phyloP scores from a whole-genome alignment of 495 filamentous ascomycete species.

The Hypoxylon perforatum region DNA sequence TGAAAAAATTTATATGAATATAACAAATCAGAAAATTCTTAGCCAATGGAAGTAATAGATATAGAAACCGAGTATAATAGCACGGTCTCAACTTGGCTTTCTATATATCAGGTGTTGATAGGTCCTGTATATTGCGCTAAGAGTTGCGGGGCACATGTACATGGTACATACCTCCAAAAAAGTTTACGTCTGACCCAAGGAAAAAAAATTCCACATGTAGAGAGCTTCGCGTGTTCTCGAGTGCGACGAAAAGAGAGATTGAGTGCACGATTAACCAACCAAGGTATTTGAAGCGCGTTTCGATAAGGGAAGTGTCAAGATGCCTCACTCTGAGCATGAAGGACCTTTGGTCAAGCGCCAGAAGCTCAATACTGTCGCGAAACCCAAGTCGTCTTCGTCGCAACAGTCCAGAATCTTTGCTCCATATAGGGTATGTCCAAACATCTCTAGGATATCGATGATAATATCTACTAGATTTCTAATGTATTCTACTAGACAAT shows the following conservation, averaged over 20 bases:
- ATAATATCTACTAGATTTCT: conserved; percentile 3
- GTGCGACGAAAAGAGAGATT: conserved; percentile 8
- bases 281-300: background rate
- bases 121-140: background rate
- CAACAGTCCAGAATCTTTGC: conserved; percentile 83
- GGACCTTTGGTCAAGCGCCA: conserved; percentile 73
- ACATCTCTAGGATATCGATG: background rate
- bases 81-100: no score
- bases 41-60: no score
- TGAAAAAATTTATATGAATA: no score
- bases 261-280: background rate
- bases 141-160: conserved; percentile 17
- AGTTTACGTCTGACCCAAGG: conserved; percentile 22
- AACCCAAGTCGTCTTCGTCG: conserved; percentile 45
- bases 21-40: no score
- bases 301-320: conserved; percentile 23
- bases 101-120: no score
- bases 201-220: conserved; percentile 35
- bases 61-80: no score
- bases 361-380: conserved; percentile 61
- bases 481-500: conserved; percentile 71
- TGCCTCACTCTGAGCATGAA: conserved; percentile 63
- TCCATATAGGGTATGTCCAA: conserved; percentile 82
- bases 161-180: conserved; percentile 13
- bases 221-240: conserved; percentile 11